phyloP scores from a whole-genome alignment of 2,329 filamentous ascomycete genomes.

The Trichophyton simii region DNA sequence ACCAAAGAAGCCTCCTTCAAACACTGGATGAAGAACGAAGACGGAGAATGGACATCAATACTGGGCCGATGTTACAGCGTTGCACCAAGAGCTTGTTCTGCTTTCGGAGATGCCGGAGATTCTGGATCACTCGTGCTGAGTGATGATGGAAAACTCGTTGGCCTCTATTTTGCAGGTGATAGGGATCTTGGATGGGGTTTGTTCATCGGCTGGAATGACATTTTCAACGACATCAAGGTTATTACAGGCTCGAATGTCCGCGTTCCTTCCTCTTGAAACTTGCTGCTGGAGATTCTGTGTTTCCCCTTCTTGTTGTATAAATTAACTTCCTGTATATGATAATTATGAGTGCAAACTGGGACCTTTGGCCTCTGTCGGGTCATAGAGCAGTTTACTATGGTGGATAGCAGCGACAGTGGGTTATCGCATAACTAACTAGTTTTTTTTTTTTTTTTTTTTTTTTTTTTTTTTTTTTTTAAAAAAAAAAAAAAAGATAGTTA shows the following conservation, averaged over 20 bases:
- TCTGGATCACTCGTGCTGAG: background rate
- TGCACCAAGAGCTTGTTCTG: background rate
- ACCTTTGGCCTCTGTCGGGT: too few relatives aligned
- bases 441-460: too few relatives aligned
- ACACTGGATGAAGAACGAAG: background rate
- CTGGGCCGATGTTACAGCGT: background rate
- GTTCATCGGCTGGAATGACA: background rate
- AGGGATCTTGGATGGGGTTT: background rate
- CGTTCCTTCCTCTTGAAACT: background rate
- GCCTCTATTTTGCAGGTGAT: background rate
- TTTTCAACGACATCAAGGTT: background rate
- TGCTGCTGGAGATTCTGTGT: too few relatives aligned
- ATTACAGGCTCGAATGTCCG: background rate
- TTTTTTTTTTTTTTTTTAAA: too few relatives aligned
- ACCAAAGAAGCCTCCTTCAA: background rate
- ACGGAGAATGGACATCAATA: constrained; percentile 3
- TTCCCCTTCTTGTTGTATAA: too few relatives aligned
- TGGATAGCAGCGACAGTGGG: too few relatives aligned
- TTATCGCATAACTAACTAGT: too few relatives aligned
- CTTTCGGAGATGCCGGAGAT: background rate
- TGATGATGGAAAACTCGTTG: background rate
- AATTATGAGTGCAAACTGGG: too few relatives aligned
- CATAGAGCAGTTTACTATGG: too few relatives aligned
- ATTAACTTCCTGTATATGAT: too few relatives aligned
- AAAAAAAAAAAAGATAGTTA: too few relatives aligned